A percentile compares a stretch with the other conserved stretches of the same genome.
Conservation (phyloP, 106 monocot genomes). For the Platanthera guangdongensis region DNA sequence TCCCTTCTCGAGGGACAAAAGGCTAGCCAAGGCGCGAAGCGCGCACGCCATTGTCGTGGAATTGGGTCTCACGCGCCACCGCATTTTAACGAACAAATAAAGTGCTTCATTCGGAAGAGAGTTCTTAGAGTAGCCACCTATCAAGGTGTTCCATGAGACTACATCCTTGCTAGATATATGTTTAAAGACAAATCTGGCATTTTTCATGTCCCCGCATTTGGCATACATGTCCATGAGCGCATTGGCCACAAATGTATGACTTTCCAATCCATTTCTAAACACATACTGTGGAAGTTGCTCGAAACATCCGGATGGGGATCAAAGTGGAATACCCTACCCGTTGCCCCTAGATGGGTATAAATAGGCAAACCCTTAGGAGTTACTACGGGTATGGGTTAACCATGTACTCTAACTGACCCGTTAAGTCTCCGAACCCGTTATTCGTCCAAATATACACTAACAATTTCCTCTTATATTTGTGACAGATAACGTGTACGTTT, state of each 20-base stretch:
- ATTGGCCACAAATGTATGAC: constrained; percentile 47
- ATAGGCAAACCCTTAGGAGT: too few relatives aligned
- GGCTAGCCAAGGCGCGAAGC: constrained; percentile 54
- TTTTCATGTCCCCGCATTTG: constrained; percentile 58
- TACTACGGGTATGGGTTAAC: too few relatives aligned
- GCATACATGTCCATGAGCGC: constrained; percentile 81
- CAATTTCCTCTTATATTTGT: too few relatives aligned
- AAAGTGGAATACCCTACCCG: too few relatives aligned
- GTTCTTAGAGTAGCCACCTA: constrained; percentile 67
- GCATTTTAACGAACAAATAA: constrained; percentile 43
- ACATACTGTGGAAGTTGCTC: too few relatives aligned
- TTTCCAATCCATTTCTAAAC: constrained; percentile 31
- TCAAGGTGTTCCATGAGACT: constrained; percentile 76
- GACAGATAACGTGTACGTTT: too few relatives aligned
- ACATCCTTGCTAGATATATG: constrained; percentile 30
- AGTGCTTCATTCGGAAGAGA: constrained; percentile 54
- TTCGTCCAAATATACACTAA: too few relatives aligned
- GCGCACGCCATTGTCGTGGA: constrained; percentile 53
- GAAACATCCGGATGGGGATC: too few relatives aligned
- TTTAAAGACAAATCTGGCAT: constrained; percentile 48
- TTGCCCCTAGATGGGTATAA: too few relatives aligned
- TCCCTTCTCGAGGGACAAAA: constrained; percentile 59
- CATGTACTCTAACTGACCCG: too few relatives aligned
- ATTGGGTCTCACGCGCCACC: constrained; percentile 33
- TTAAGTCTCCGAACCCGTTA: too few relatives aligned